Base-by-base conservation (phyloP, 768 basidiomycete species). In the Mycena amicta region DNA sequence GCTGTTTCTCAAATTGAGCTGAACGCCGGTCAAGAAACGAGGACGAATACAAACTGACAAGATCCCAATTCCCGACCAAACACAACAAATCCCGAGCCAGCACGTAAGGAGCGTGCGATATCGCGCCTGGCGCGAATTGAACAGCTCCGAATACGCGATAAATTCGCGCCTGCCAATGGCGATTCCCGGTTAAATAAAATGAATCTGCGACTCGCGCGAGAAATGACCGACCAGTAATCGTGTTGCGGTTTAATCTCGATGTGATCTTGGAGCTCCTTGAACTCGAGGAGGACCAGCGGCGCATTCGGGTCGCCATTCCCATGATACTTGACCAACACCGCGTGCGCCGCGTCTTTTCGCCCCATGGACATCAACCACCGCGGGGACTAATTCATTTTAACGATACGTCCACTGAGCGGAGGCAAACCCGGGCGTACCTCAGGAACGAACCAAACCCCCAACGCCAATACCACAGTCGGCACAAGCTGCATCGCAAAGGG, bases 351-450 rank as follows among this genome's bases (percentile, higher is more conserved):
- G 8, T 80, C 80, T 28, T 79, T 77, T 2, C 77, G 74, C 18
- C 80, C 81, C 37, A 78, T 75, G 3, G 79, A 74, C 46, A 83
- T 72, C 27, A 84, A 67, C 83, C 83, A 86, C 31, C 83, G 77
- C 46, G 83, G 83, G 46, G 80, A 81, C 76, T 80, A 46, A n/a
- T n/a, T n/a, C n/a, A n/a, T n/a, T n/a, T n/a, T n/a, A n/a, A n/a
- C n/a, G n/a, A n/a, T n/a, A n/a, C n/a, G n/a, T n/a, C n/a, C n/a
- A n/a, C n/a, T n/a, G 15, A 8, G 4, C 39, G 8, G 33, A 26
- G n/a, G n/a, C n/a, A n/a, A n/a, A n/a, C n/a, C n/a, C n/a, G n/a
- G n/a, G n/a, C n/a, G 13, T 43, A 77, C 77, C 66, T 77, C 77
- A 15, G 76, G 77, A 46, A 79, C 68, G 43, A 75, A 61, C 33